Percentiles rank a stretch among this genome's conserved stretches.
Conservation (phyloP, 768 basidiomycete genomes). For the Xerocomellus chrysenteron region DNA sequence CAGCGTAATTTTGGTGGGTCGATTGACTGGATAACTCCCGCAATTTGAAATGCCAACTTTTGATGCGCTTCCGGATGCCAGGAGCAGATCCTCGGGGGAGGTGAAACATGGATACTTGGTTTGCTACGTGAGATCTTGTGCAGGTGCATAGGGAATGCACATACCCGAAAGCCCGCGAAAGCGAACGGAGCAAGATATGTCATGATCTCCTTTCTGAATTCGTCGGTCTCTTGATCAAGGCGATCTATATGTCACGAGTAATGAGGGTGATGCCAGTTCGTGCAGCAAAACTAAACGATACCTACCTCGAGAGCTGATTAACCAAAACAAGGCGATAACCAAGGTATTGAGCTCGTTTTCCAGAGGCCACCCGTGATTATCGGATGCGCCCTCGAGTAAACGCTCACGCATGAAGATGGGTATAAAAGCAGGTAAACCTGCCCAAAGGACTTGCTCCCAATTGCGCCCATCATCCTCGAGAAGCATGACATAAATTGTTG, state of each 20-base stretch:
- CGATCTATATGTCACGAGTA: slow-evolving; percentile 4
- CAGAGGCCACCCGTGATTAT: slow-evolving; percentile 49
- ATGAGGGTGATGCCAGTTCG: neutral
- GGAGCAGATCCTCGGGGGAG: slow-evolving; percentile 36
- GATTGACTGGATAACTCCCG: slow-evolving; percentile 30
- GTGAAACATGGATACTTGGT: slow-evolving; percentile 39
- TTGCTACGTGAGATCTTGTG: slow-evolving; percentile 9
- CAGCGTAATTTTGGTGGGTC: slow-evolving; percentile 31
- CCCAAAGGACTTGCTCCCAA: slow-evolving; percentile 44
- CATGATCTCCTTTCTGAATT: slow-evolving; percentile 34
- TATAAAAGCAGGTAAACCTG: slow-evolving; percentile 42
- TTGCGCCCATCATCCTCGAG: slow-evolving; percentile 56
- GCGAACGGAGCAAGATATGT: slow-evolving; percentile 44
- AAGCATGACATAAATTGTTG: slow-evolving; percentile 56
- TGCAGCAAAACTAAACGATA: neutral
- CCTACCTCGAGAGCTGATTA: slow-evolving; percentile 36
- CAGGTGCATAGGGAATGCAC: slow-evolving; percentile 19
- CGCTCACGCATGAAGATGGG: slow-evolving; percentile 39
- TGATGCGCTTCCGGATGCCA: slow-evolving; percentile 12
- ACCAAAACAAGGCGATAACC: slow-evolving; percentile 50
- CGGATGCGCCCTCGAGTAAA: slow-evolving; percentile 38
- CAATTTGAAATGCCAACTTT: slow-evolving; percentile 21
- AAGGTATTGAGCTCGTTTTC: slow-evolving; percentile 45
- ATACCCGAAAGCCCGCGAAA: slow-evolving; percentile 49
- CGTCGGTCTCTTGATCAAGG: slow-evolving; percentile 36